These are phyloP conservation scores for Ustilago sp. DNA, from an alignment of 1,284 basidiomycete species.

Conservation along the genomic window DNA sequence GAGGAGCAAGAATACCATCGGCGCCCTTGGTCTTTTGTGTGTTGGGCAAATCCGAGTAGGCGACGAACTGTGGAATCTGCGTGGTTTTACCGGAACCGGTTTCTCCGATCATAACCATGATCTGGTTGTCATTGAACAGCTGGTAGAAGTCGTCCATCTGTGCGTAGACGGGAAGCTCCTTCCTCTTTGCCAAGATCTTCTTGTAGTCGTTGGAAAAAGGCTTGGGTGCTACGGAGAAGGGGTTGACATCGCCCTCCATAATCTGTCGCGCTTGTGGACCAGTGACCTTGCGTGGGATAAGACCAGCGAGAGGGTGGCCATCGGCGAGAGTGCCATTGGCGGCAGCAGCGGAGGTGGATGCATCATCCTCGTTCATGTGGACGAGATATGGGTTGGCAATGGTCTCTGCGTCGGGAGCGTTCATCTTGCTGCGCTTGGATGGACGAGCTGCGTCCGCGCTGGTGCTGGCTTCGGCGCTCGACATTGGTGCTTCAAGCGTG, in stretches of 20 bases:
- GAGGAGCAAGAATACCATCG: constrained; percentile 75
- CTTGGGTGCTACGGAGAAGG: constrained; percentile 75
- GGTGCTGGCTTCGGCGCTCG: constrained; percentile 30
- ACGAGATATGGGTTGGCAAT: constrained; percentile 64
- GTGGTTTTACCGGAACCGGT: constrained; percentile 99
- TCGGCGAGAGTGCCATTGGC: constrained; percentile 24
- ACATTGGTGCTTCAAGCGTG: constrained; percentile 13
- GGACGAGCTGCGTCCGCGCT: constrained; percentile 45
- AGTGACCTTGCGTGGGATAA: constrained; percentile 81
- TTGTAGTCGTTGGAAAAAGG: constrained; percentile 84
- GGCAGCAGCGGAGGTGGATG: constrained; percentile 17
- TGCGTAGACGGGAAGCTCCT: constrained; percentile 88
- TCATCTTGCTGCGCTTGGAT: constrained; percentile 52
- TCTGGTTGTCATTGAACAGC: constrained; percentile 87
- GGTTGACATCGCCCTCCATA: constrained; percentile 85
- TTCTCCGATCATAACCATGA: constrained; percentile 96
- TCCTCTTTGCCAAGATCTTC: constrained; percentile 85
- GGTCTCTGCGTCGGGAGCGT: constrained; percentile 29
- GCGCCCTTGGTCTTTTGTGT: constrained; percentile 64
- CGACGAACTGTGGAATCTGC: constrained; percentile 98
- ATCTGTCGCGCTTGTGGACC: constrained; percentile 79
- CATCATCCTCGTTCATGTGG: constrained; percentile 46
- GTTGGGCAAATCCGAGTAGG: constrained; percentile 90
- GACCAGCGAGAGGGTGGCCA: constrained; percentile 78
- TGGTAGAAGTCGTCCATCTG: constrained; percentile 93